A percentile compares a stretch with the other conserved stretches of the same genome.
Evolutionary conservation across 768 basidiomycete species (phyloP).

Genomic region (Pleurotus ostreatus): DNA sequence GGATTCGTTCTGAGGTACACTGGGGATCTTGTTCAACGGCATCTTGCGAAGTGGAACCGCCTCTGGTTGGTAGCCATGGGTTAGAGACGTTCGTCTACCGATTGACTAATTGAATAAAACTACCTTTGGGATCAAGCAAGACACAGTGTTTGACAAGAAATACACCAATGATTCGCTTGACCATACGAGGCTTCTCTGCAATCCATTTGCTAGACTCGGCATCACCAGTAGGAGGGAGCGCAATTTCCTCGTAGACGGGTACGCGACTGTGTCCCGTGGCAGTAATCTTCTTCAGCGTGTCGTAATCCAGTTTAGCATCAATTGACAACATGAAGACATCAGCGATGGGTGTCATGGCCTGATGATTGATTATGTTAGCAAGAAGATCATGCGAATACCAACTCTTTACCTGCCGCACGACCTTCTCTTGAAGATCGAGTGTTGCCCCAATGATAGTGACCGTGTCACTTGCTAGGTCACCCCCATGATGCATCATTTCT

Average conservation of each 20-base stretch:
- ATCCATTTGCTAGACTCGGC: background rate
- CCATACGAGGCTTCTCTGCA: conserved; percentile 36
- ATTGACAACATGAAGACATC: conserved; percentile 88
- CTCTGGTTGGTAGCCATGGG: conserved; percentile 38
- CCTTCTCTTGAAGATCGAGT: conserved; percentile 85
- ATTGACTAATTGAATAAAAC: background rate
- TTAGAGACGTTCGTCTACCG: background rate
- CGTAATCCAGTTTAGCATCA: conserved; percentile 78
- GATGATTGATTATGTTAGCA: background rate
- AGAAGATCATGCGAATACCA: background rate
- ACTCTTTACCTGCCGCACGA: conserved; percentile 56
- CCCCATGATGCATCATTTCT: conserved; percentile 66
- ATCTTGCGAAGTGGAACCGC: conserved; percentile 79
- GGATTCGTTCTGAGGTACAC: conserved; percentile 83
- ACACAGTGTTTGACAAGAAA: conserved; percentile 89
- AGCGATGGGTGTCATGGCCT: conserved; percentile 81
- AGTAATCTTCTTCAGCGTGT: conserved; percentile 70
- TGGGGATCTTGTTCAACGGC: conserved; percentile 82
- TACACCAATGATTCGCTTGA: conserved; percentile 83
- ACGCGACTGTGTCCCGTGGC: conserved; percentile 81
- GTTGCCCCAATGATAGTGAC: conserved; percentile 89
- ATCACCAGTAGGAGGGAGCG: conserved; percentile 37
- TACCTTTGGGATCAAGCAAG: conserved; percentile 80
- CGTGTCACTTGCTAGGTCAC: conserved; percentile 83
- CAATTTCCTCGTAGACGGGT: conserved; percentile 78